Percentiles rank a stretch among this genome's conserved stretches.
Conservation (phyloP, 495 filamentous ascomycete genomes). For the Hypoxylon perforatum region DNA sequence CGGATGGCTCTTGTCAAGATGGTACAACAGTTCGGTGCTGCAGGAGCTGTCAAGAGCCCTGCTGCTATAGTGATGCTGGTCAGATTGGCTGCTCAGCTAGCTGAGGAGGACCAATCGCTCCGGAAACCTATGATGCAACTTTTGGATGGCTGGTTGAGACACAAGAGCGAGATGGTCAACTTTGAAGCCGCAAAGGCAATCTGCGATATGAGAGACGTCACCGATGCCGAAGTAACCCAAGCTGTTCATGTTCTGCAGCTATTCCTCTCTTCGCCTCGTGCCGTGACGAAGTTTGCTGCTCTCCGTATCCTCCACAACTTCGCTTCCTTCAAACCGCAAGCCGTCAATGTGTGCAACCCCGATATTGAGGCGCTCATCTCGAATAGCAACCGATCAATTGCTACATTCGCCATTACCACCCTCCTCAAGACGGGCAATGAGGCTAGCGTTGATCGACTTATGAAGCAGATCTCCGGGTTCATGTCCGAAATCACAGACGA, state of each 20-base stretch:
- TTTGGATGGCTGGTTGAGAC: slow-evolving; percentile 94
- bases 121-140: slow-evolving; percentile 95
- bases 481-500: slow-evolving; percentile 99
- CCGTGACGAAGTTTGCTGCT: slow-evolving; percentile 97
- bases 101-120: slow-evolving; percentile 89
- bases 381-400: slow-evolving; percentile 96
- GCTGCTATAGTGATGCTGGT: slow-evolving; percentile 93
- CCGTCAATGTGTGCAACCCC: slow-evolving; percentile 92
- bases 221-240: slow-evolving; percentile 89
- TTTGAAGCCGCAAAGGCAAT: slow-evolving; percentile 99
- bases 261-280: slow-evolving; percentile 94
- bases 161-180: slow-evolving; percentile 99
- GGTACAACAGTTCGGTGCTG: slow-evolving; percentile 96
- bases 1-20: slow-evolving; percentile 99
- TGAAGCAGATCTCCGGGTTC: slow-evolving; percentile 98
- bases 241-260: slow-evolving; percentile 95
- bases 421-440: slow-evolving; percentile 98
- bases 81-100: slow-evolving; percentile 90
- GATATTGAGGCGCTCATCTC: slow-evolving; percentile 97
- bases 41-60: slow-evolving; percentile 93
- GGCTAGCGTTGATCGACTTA: slow-evolving; percentile 92
- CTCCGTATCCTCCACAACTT: slow-evolving; percentile 97
- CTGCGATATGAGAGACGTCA: slow-evolving; percentile 91
- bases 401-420: slow-evolving; percentile 97
- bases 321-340: slow-evolving; percentile 92